Percentiles rank a stretch among this genome's conserved stretches.
These are phyloP conservation scores for Collybia mongolica DNA, from an alignment of 768 basidiomycete genomes.

Conservation along the genomic window DNA sequence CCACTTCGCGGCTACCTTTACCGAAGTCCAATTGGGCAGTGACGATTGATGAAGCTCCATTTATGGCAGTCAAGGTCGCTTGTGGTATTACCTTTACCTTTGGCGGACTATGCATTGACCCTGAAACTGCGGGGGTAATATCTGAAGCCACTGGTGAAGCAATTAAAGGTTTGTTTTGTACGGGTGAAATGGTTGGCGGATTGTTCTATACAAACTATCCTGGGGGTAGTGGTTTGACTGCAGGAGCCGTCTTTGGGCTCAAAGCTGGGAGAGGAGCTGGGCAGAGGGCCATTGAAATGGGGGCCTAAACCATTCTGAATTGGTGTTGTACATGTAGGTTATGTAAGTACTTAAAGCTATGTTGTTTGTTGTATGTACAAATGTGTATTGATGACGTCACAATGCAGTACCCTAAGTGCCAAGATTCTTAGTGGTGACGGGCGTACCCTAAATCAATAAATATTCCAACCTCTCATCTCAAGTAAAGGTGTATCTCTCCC, in stretches of 20 bases:
- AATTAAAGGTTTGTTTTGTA: conserved; percentile 59
- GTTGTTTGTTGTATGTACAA: too few relatives aligned
- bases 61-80: conserved; percentile 64
- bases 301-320: too few relatives aligned
- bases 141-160: conserved; percentile 33
- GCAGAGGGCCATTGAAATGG: not conserved
- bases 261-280: conserved; percentile 52
- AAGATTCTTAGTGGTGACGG: too few relatives aligned
- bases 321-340: too few relatives aligned
- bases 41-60: conserved; percentile 48
- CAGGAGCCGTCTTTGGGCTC: conserved; percentile 64
- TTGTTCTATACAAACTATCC: conserved; percentile 69
- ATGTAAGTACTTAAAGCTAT: too few relatives aligned
- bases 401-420: too few relatives aligned
- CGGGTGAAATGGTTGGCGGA: conserved; percentile 70
- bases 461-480: too few relatives aligned
- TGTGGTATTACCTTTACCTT: conserved; percentile 77
- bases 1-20: conserved; percentile 27
- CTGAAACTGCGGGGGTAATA: conserved; percentile 50
- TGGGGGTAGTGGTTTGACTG: conserved; percentile 65
- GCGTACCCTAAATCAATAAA: too few relatives aligned
- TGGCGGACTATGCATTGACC: conserved; percentile 63
- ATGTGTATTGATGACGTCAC: too few relatives aligned
- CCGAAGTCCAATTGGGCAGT: conserved; percentile 74
- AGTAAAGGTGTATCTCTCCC: not conserved